A percentile compares a stretch with the other conserved stretches of the same genome.
phyloP scores from a whole-genome alignment of 1,284 basidiomycete genomes.

The Apiotrichum akiyoshidainum region DNA sequence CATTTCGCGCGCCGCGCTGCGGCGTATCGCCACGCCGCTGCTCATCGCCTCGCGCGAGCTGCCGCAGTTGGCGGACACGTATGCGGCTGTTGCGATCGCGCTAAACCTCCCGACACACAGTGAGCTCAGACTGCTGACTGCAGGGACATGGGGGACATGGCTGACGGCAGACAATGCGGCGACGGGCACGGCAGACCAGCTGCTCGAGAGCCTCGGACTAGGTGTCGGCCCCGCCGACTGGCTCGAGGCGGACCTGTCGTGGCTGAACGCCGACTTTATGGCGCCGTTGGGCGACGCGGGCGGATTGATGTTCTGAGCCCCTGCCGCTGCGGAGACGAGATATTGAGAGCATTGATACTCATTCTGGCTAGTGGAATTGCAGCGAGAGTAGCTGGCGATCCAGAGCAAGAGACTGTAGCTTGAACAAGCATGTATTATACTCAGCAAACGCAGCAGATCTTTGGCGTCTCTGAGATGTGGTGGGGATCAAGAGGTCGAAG shows the following conservation, averaged over 20 bases:
- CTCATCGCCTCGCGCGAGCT: conserved; percentile 21
- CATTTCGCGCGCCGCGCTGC: conserved; percentile 30
- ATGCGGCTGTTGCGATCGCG: conserved; percentile 14
- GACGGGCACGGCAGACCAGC: conserved; percentile 1
- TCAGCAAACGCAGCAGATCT: too few relatives aligned
- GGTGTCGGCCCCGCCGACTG: neutral
- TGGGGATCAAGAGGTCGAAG: too few relatives aligned
- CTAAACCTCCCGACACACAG: conserved; percentile 8
- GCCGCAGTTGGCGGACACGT: conserved; percentile 14
- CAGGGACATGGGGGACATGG: too few relatives aligned
- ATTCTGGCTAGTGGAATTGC: neutral
- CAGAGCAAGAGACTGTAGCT: too few relatives aligned
- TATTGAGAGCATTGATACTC: neutral
- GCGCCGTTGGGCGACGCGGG: neutral
- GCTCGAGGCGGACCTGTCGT: conserved; percentile 14
- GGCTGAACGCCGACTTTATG: conserved; percentile 10
- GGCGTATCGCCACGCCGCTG: conserved; percentile 26
- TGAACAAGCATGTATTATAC: too few relatives aligned
- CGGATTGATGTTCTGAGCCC: neutral
- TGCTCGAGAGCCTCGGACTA: conserved; percentile 9
- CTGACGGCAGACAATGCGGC: neutral
- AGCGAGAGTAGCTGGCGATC: too few relatives aligned
- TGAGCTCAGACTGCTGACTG: neutral
- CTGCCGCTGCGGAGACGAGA: neutral
- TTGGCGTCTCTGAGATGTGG: too few relatives aligned